These are phyloP conservation scores for Flaveria ramosissima DNA, from an alignment of 129 eudicot genomes.

Conservation along the genomic window DNA sequence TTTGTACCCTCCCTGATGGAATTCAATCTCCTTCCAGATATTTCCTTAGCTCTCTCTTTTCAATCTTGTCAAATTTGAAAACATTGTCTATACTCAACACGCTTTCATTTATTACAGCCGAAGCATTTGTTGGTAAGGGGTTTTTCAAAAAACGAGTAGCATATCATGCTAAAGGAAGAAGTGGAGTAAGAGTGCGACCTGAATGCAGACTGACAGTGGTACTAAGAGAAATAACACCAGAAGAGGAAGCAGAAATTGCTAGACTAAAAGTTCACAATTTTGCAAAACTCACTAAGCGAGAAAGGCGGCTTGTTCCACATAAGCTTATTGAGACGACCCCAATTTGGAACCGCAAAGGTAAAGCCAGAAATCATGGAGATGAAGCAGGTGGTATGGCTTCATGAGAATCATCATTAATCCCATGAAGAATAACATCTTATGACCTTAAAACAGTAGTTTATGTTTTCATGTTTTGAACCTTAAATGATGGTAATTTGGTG, in stretches of 20 bases:
- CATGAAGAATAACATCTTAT: conserved; percentile 22
- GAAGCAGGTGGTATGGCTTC: conserved; percentile 36
- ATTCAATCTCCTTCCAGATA: no score
- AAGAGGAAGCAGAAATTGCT: conserved; percentile 86
- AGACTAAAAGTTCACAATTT: conserved; percentile 67
- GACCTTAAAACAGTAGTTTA: conserved; percentile 10
- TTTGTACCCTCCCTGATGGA: no score
- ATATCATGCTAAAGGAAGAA: conserved; percentile 71
- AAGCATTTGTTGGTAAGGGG: conserved; percentile 94
- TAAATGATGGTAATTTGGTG: conserved; percentile 9
- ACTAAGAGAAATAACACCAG: conserved; percentile 76
- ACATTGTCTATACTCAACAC: not conserved
- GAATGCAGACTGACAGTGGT: conserved; percentile 90
- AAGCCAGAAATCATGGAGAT: conserved; percentile 36
- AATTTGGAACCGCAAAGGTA: conserved; percentile 83
- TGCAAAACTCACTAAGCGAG: conserved; percentile 67
- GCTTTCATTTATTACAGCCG: conserved; percentile 49
- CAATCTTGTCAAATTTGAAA: not conserved
- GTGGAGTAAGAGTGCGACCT: conserved; percentile 66
- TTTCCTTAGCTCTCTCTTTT: not conserved
- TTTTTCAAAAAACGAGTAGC: conserved; percentile 59
- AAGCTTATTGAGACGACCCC: conserved; percentile 83
- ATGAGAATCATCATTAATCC: conserved; percentile 28
- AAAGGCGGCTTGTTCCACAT: conserved; percentile 80
- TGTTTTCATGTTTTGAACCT: conserved; percentile 22